These are phyloP conservation scores for Acacia melanoxylon DNA, from an alignment of 306 rosid genomes.

Conservation along the genomic window DNA sequence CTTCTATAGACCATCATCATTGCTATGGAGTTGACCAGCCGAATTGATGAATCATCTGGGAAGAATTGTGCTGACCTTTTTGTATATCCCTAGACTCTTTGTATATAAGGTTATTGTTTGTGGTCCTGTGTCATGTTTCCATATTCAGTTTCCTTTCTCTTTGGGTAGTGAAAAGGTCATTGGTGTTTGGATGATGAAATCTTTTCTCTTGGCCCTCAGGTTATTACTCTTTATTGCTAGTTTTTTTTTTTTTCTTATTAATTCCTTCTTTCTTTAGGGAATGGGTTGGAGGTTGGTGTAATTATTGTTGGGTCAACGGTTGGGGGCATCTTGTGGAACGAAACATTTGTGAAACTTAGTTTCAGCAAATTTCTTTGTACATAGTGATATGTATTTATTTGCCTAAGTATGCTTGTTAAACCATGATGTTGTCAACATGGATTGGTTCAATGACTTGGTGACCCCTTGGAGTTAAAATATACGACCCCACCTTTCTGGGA, in stretches of 20 bases:
- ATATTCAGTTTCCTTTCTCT: conserved; percentile 34
- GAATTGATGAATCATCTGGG: conserved; percentile 40
- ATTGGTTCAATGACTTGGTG: background rate
- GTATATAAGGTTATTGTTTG: background rate
- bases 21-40: conserved; percentile 74
- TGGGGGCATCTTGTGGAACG: conserved; percentile 36
- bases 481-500: background rate
- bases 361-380: conserved; percentile 35
- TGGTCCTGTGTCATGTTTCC: conserved; percentile 38
- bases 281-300: conserved; percentile 42
- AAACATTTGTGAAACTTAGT: conserved; percentile 30
- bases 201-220: conserved; percentile 31
- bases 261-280: conserved; percentile 36
- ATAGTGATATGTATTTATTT: conserved; percentile 22
- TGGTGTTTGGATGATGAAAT: conserved; percentile 44
- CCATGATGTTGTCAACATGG: background rate
- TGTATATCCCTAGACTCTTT: conserved; percentile 48
- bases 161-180: conserved; percentile 46
- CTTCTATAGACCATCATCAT: conserved; percentile 49
- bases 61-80: conserved; percentile 43
- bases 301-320: conserved; percentile 48
- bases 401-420: background rate
- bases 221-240: conserved; percentile 13
- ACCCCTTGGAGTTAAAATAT: background rate
- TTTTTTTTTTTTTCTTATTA: background rate